A percentile compares a stretch with the other conserved stretches of the same genome.
These are phyloP conservation scores for Aspergillus biplanus DNA, from an alignment of 495 filamentous ascomycete species.

Conservation along the genomic window DNA sequence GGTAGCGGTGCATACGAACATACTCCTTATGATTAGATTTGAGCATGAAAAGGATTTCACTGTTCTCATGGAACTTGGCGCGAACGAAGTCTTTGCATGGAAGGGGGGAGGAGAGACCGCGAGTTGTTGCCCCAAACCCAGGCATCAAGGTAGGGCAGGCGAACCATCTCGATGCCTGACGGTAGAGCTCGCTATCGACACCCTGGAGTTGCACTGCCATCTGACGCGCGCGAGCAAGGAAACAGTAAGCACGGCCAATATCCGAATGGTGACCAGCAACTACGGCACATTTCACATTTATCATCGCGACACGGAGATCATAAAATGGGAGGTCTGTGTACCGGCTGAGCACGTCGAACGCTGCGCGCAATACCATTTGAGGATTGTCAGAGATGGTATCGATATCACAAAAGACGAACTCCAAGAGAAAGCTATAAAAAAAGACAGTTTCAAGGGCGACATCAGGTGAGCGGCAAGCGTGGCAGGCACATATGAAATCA, in stretches of 20 bases:
- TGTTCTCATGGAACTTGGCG: neutral
- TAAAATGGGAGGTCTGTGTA: neutral
- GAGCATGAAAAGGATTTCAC: constrained; percentile 17
- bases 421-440: too few species aligned
- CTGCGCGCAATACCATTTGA: constrained; percentile 10
- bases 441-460: too few species aligned
- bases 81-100: neutral
- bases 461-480: constrained; percentile 1
- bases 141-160: constrained; percentile 11
- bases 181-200: constrained; percentile 1
- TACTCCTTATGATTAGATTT: constrained; percentile 11
- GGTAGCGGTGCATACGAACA: constrained; percentile 18
- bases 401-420: neutral
- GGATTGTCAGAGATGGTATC: constrained; percentile 12
- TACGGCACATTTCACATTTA: constrained; percentile 23
- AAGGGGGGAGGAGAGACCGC: constrained; percentile 10
- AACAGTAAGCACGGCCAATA: constrained; percentile 19
- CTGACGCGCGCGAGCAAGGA: constrained; percentile 15
- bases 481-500: constrained; percentile 21
- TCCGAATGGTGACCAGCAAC: constrained; percentile 26
- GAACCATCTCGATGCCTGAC: constrained; percentile 15
- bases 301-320: constrained; percentile 13
- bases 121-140: constrained; percentile 15
- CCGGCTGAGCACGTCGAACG: constrained; percentile 6
- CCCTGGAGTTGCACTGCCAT: constrained; percentile 6